Base-by-base conservation (phyloP, 164 flowering plant species). In the Cinnamomum micranthum region DNA sequence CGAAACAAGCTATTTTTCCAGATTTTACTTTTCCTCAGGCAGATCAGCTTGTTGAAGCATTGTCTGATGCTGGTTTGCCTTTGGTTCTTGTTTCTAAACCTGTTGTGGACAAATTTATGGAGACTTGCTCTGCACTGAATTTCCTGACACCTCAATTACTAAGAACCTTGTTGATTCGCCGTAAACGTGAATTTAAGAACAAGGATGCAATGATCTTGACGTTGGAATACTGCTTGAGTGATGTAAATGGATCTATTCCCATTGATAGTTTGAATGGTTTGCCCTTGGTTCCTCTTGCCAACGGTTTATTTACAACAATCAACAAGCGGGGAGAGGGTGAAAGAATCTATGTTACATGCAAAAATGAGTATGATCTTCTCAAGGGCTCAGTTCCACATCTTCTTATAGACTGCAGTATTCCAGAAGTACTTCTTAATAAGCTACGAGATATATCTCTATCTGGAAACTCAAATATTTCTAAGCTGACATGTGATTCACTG, bases 1-100 rank as follows among this genome's bases (percentile, higher is more conserved):
- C 98, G 6, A 95, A 93, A 74, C 98, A 93, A 79, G 91, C 94
- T 59, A 77, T 95, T 62, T 87, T 93, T 79, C 99, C 99, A 74
- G 99, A 95, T 85, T 90, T 87, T 80, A 74, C 82, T 73, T 95
- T 91, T 80, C 55, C 73, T 63, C 87, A 87, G 78, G 85, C 83
- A 69, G 66, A 66, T 82, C 95, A 90, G 74, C 96, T 95, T 73
- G 70, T 79, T 58, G 91, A 92, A 75, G 97, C 85, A 63, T 82
- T 95, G 68, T 90, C 95, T 41, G 91, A 88, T 82, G 90, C 89
- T 75, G 96, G 94, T 75, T 83, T 95, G 70, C 97, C 98, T 73
- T 65, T 93, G 25, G 86, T 88, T n/a, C 79, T 75, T 74, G 79
- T 89, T 76, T 80, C 98, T 50, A 82, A 85, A 79, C 76, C 84